These are phyloP conservation scores for Russula brevipes DNA, from an alignment of 768 basidiomycete species.

Conservation along the genomic window DNA sequence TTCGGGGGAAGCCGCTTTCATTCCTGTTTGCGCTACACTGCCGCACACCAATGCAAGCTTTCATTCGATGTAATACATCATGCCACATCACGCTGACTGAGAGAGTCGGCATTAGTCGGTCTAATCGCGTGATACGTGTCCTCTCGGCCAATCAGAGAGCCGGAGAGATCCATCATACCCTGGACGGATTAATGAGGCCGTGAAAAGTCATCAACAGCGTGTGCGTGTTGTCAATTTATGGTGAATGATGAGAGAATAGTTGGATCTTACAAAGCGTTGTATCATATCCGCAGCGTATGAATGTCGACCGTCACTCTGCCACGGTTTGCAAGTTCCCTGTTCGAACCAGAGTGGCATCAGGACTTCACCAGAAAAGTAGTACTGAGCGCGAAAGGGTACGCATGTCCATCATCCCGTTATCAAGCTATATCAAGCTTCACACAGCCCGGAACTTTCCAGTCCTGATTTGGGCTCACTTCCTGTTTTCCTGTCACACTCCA, in stretches of 20 bases:
- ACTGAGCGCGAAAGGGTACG: background rate
- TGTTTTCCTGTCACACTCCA: background rate
- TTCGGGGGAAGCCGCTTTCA: too few relatives aligned
- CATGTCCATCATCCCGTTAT: background rate
- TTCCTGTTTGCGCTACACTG: too few relatives aligned
- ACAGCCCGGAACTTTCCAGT: constrained; percentile 2
- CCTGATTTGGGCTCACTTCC: background rate
- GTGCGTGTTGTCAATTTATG: background rate
- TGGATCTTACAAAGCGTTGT: background rate
- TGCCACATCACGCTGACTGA: background rate
- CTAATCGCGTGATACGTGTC: background rate
- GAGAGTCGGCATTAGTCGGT: background rate
- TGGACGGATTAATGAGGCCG: background rate
- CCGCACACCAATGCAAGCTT: background rate
- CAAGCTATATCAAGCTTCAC: background rate
- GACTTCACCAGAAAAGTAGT: constrained; percentile 2
- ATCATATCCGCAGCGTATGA: background rate
- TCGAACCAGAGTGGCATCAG: constrained; percentile 4
- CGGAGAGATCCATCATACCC: background rate
- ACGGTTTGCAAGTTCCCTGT: constrained; percentile 1
- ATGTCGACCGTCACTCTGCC: background rate
- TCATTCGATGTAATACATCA: background rate
- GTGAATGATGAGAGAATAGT: background rate
- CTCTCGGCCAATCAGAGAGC: background rate
- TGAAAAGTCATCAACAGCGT: background rate